phyloP scores from a whole-genome alignment of 2,329 filamentous ascomycete genomes.

The Sarocladium strictum region DNA sequence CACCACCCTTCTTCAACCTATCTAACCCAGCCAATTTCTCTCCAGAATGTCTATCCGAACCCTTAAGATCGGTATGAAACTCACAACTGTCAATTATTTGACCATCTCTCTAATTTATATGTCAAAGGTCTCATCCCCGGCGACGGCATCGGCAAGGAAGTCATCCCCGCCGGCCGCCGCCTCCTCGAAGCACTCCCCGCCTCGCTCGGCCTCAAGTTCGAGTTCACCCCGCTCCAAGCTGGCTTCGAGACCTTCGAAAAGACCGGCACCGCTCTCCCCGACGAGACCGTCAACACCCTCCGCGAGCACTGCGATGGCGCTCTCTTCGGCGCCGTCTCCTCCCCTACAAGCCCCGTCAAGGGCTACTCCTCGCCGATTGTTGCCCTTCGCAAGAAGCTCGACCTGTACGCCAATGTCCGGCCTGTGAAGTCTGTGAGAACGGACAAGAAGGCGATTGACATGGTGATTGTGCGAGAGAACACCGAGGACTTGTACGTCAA shows the following conservation, averaged over 20 bases:
- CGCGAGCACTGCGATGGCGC: slow-evolving; percentile 91
- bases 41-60: slow-evolving; percentile 34
- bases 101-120: too few species aligned
- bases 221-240: slow-evolving; percentile 86
- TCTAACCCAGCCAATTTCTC: neutral
- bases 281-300: slow-evolving; percentile 84
- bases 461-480: slow-evolving; percentile 98
- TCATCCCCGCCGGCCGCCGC: slow-evolving; percentile 89
- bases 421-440: slow-evolving; percentile 80
- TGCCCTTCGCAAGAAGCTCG: slow-evolving; percentile 87
- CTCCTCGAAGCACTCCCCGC: slow-evolving; percentile 87
- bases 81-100: too few species aligned
- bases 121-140: slow-evolving; percentile 97
- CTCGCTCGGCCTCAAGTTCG: slow-evolving; percentile 90
- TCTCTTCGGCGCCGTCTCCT: slow-evolving; percentile 92
- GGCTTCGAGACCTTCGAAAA: slow-evolving; percentile 91
- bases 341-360: slow-evolving; percentile 80
- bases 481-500: slow-evolving; percentile 98
- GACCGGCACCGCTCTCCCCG: slow-evolving; percentile 81
- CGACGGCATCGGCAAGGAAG: slow-evolving; percentile 96
- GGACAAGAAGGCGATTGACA: slow-evolving; percentile 69
- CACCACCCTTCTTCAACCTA: neutral
- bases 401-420: slow-evolving; percentile 95
- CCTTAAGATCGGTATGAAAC: slow-evolving; percentile 32
- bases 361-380: slow-evolving; percentile 97